phyloP scores from a whole-genome alignment of 306 rosid genomes.

The Rosa multiflora region DNA sequence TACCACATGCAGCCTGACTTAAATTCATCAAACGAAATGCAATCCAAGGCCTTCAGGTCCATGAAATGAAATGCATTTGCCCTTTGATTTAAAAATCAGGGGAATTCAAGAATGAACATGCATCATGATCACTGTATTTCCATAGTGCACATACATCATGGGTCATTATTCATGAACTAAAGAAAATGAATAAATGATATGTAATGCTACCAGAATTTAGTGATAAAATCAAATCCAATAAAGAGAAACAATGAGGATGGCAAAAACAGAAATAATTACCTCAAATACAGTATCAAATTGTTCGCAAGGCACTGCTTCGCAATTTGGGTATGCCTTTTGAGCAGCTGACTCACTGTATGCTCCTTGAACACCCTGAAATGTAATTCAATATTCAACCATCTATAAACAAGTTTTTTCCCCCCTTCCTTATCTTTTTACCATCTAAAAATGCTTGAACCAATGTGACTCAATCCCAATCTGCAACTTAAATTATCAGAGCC shows the following conservation, averaged over 20 bases:
- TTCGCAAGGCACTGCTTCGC: constrained; percentile 95
- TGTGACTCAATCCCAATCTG: neutral
- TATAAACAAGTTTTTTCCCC: neutral
- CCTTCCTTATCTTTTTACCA: neutral
- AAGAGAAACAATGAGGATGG: neutral
- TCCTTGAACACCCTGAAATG: constrained; percentile 81
- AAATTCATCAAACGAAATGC: neutral
- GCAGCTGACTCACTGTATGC: constrained; percentile 95
- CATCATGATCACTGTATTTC: neutral
- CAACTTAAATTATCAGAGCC: neutral
- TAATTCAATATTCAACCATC: constrained; percentile 26
- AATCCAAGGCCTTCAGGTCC: neutral
- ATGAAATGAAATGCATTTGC: neutral
- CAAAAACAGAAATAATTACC: constrained; percentile 35
- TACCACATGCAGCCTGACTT: neutral
- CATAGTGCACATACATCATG: neutral
- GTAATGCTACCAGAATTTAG: neutral
- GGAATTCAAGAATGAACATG: neutral
- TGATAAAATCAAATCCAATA: neutral
- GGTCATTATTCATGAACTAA: neutral
- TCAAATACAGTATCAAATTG: constrained; percentile 91
- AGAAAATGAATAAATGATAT: neutral
- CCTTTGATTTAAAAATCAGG: neutral
- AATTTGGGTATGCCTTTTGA: constrained; percentile 87
- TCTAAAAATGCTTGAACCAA: neutral